These are phyloP conservation scores for Acanthamoeba sp. DNA, from an alignment of 208 protist species.

Conservation along the genomic window DNA sequence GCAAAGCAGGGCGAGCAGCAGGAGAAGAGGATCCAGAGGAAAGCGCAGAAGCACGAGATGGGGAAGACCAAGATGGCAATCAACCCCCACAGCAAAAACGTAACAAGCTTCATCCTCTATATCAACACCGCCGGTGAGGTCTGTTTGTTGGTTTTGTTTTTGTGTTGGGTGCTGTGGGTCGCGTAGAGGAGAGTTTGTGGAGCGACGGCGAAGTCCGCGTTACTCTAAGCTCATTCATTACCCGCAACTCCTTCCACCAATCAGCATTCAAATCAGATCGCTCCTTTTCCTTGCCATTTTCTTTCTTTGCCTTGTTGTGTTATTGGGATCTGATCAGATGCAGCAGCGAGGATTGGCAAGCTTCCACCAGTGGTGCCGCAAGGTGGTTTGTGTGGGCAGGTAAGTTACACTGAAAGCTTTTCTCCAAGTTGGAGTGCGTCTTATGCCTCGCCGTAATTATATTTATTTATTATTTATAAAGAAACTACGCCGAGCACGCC, in stretches of 20 bases:
- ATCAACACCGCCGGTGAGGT: too few relatives aligned
- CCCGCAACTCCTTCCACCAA: too few relatives aligned
- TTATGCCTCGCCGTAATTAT: too few relatives aligned
- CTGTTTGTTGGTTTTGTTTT: too few relatives aligned
- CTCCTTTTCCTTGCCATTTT: too few relatives aligned
- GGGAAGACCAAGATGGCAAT: constrained; percentile 60
- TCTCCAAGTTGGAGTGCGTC: too few relatives aligned
- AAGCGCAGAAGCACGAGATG: constrained; percentile 67
- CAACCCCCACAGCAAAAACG: constrained; percentile 23
- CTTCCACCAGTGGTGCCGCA: constrained; percentile 19
- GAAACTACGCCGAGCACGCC: constrained; percentile 85
- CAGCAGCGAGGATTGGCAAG: too few relatives aligned
- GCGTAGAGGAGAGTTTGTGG: not conserved
- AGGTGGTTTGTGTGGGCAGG: constrained; percentile 5
- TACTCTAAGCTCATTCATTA: too few relatives aligned
- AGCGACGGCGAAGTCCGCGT: not conserved
- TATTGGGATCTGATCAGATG: too few relatives aligned
- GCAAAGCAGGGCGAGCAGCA: constrained; percentile 49
- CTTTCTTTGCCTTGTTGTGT: too few relatives aligned
- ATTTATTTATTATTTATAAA: not conserved
- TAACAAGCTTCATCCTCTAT: constrained; percentile 36
- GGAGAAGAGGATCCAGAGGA: constrained; percentile 58
- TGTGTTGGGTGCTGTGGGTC: not conserved
- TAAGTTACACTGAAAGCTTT: too few relatives aligned
- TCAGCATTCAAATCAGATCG: too few relatives aligned